A percentile compares a stretch with the other conserved stretches of the same genome.
phyloP scores from a whole-genome alignment of 331 rosid genomes.

The Acacia concinna region DNA sequence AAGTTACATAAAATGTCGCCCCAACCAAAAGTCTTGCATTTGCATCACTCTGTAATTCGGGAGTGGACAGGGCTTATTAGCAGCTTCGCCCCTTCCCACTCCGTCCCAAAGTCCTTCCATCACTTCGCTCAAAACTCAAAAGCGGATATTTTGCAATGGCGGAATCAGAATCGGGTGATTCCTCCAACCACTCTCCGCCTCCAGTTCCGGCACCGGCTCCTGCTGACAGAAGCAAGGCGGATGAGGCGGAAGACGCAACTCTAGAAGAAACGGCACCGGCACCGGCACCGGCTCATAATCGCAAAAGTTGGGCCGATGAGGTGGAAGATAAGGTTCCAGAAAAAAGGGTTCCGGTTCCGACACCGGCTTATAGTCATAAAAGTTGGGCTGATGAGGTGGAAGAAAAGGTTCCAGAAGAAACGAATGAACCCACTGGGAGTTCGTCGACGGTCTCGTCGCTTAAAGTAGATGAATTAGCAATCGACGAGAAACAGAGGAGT shows the following conservation, averaged over 20 bases:
- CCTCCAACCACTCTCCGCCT: not conserved
- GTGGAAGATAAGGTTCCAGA: no score
- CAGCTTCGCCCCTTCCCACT: no score
- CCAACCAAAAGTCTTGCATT: not conserved
- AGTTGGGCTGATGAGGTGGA: slow-evolving; percentile 61
- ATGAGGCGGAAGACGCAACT: slow-evolving; percentile 47
- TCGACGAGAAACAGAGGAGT: slow-evolving; percentile 42
- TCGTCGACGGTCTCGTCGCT: slow-evolving; percentile 25
- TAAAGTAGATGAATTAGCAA: slow-evolving; percentile 39
- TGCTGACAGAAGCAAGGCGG: slow-evolving; percentile 47
- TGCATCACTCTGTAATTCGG: not conserved
- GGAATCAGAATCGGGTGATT: slow-evolving; percentile 17
- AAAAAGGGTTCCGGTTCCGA: no score
- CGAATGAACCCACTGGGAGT: slow-evolving; percentile 14
- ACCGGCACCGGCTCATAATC: no score
- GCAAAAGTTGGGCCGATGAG: slow-evolving; percentile 33
- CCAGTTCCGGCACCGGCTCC: not conserved
- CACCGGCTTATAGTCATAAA: not conserved
- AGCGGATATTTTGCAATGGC: not conserved
- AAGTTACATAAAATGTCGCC: not conserved
- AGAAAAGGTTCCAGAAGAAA: slow-evolving; percentile 35
- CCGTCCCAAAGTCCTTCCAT: not conserved
- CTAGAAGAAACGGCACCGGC: no score
- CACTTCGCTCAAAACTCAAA: not conserved
- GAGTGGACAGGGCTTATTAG: not conserved